Evolutionary conservation across 345 rosid species (phyloP).

Genomic region (Raphanus sativus): DNA sequence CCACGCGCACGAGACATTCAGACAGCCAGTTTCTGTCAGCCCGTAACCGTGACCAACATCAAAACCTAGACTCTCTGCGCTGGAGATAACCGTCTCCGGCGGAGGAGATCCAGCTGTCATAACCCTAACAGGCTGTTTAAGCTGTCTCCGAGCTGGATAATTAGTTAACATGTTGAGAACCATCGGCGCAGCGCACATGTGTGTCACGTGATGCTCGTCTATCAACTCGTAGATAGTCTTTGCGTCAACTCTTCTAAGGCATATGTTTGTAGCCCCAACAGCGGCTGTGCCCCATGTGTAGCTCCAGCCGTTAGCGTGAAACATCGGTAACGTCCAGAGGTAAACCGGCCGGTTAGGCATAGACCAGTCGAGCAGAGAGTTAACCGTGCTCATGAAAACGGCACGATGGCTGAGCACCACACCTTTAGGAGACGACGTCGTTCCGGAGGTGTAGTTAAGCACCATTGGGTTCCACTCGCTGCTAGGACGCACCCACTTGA

Average conservation of each 20-base stretch:
- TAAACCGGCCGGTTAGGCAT: constrained; percentile 48
- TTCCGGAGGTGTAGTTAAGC: constrained; percentile 66
- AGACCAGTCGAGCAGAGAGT: constrained; percentile 47
- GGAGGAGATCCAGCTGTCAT: constrained; percentile 56
- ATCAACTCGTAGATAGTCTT: constrained; percentile 44
- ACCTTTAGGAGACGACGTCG: constrained; percentile 66
- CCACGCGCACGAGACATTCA: constrained; percentile 55
- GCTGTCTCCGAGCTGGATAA: constrained; percentile 22
- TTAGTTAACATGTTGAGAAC: constrained; percentile 63
- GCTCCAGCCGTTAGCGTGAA: constrained; percentile 69
- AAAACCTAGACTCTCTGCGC: constrained; percentile 54
- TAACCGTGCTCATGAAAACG: constrained; percentile 43
- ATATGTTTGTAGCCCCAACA: constrained; percentile 61
- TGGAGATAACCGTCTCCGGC: constrained; percentile 41
- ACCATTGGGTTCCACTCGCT: constrained; percentile 65
- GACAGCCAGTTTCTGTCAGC: constrained; percentile 58
- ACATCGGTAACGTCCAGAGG: constrained; percentile 66
- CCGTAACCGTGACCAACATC: constrained; percentile 57
- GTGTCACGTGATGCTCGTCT: constrained; percentile 53
- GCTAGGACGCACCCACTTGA: constrained; percentile 47
- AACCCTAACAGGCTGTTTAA: constrained; percentile 45
- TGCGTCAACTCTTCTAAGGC: constrained; percentile 53
- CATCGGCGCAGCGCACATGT: constrained; percentile 67
- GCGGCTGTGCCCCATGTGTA: constrained; percentile 64
- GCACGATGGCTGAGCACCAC: constrained; percentile 61